Percentiles rank a stretch among this genome's conserved stretches.
Evolutionary conservation across 1,284 basidiomycete genomes (phyloP).

Genomic region (Sporisorium sorghi): DNA sequence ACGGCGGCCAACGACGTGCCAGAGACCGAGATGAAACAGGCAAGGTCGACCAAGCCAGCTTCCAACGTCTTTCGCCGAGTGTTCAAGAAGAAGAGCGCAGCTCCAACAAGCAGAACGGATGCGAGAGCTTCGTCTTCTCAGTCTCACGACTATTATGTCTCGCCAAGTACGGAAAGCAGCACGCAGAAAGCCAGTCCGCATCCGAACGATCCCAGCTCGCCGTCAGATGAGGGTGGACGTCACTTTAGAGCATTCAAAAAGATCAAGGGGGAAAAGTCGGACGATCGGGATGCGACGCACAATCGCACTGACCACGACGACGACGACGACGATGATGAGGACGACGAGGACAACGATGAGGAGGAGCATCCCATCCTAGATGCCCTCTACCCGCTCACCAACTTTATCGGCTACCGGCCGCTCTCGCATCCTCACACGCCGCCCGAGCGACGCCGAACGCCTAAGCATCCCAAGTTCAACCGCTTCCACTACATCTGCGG

Average conservation of each 20-base stretch:
- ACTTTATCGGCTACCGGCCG: constrained; percentile 47
- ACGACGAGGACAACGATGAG: constrained; percentile 14
- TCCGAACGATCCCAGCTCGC: constrained; percentile 18
- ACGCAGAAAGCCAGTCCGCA: constrained; percentile 24
- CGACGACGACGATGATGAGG: constrained; percentile 2
- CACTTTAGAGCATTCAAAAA: constrained; percentile 12
- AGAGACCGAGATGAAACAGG: constrained; percentile 18
- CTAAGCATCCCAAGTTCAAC: constrained; percentile 23
- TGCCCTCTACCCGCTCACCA: constrained; percentile 36
- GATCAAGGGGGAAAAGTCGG: constrained; percentile 13
- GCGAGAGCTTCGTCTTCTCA: constrained; percentile 1
- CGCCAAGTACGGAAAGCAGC: constrained; percentile 26
- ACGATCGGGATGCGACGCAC: background rate
- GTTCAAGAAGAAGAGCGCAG: constrained; percentile 11
- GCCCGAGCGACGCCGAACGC: constrained; percentile 7
- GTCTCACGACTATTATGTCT: constrained; percentile 1
- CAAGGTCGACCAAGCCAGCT: background rate
- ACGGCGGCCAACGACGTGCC: constrained; percentile 2
- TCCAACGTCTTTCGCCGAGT: constrained; percentile 17
- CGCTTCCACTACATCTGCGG: constrained; percentile 45
- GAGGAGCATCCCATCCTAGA: constrained; percentile 25
- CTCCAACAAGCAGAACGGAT: background rate
- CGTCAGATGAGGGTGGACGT: constrained; percentile 16
- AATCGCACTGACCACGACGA: background rate
- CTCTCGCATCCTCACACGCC: constrained; percentile 46